Evolutionary conservation across 202 grass and related monocot species (phyloP).

Genomic region (Miscanthus sacchariflorus): DNA sequence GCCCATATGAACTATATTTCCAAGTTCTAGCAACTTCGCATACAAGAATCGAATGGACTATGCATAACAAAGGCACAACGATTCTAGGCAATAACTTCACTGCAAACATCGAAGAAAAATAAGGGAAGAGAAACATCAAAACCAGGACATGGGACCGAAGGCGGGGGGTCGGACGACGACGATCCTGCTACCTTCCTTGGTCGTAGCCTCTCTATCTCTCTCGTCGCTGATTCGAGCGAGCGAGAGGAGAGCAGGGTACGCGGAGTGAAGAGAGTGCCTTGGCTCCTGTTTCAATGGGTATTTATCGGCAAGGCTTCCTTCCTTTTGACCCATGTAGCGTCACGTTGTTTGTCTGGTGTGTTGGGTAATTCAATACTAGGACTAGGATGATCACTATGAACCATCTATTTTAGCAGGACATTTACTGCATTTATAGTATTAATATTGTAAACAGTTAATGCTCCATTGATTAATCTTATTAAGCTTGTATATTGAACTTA

Average conservation of each 20-base stretch:
- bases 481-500: too few relatives aligned
- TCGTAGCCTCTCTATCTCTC: background rate
- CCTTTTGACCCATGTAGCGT: background rate
- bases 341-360: too few relatives aligned
- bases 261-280: background rate
- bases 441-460: too few relatives aligned
- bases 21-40: background rate
- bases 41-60: background rate
- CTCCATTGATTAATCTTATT: too few relatives aligned
- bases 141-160: background rate
- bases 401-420: too few relatives aligned
- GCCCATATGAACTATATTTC: background rate
- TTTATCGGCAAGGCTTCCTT: background rate
- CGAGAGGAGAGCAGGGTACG: background rate
- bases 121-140: background rate
- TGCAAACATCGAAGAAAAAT: background rate
- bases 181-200: background rate
- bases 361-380: too few relatives aligned
- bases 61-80: background rate
- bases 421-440: too few relatives aligned
- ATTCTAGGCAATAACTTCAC: background rate
- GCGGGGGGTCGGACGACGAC: background rate
- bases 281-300: background rate
- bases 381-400: too few relatives aligned
- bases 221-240: background rate